Evolutionary conservation across 371 early-diverging fungal genomes (phyloP).

Genomic region (Chytridium lagenaria): DNA sequence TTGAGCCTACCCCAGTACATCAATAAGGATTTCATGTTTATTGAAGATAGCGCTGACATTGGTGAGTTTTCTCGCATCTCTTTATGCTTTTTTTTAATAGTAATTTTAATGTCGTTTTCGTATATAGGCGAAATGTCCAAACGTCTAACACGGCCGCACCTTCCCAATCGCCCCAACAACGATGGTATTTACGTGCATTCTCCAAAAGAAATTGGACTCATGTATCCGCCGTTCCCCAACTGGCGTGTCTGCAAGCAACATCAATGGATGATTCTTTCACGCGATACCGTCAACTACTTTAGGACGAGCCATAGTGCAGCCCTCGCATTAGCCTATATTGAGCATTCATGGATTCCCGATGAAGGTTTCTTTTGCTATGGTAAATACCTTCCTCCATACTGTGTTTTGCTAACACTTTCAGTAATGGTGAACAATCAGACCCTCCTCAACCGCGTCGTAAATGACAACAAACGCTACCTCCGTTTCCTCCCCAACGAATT

Average conservation of each 20-base stretch:
- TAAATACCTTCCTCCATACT: conserved; percentile 6
- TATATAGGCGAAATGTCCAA: conserved; percentile 29
- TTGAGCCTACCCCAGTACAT: conserved; percentile 24
- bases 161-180: conserved; percentile 28
- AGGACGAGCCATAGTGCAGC: conserved; percentile 30
- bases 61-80: not conserved
- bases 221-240: conserved; percentile 42
- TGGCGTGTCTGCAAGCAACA: conserved; percentile 49
- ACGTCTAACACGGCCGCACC: conserved; percentile 35
- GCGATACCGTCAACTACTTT: conserved; percentile 33
- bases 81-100: conserved; percentile 7
- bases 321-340: conserved; percentile 46
- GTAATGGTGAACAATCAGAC: conserved; percentile 12
- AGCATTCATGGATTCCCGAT: conserved; percentile 50
- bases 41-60: conserved; percentile 36
- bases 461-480: conserved; percentile 16
- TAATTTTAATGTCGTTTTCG: not conserved
- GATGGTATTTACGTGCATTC: conserved; percentile 16
- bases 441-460: conserved; percentile 7
- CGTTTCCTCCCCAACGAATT: conserved; percentile 18
- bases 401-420: not conserved
- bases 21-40: conserved; percentile 40
- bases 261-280: conserved; percentile 54
- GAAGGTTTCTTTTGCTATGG: conserved; percentile 50
- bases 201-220: conserved; percentile 40